These are phyloP conservation scores for Echinosophora koreensis DNA, from an alignment of 306 rosid species.

Conservation along the genomic window DNA sequence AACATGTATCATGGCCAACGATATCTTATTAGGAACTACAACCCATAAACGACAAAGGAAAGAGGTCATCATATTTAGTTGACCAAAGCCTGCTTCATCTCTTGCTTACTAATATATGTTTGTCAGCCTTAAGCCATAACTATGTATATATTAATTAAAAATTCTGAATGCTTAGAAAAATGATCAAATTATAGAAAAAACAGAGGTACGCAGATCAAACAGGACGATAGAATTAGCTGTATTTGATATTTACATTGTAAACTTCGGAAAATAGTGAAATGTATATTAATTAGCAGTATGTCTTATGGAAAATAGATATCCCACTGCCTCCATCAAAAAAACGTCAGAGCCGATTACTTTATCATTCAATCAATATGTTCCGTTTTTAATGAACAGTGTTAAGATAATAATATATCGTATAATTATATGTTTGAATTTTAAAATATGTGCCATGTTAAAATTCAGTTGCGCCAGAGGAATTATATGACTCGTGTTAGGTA, in stretches of 20 bases:
- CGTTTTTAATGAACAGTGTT: too few relatives aligned
- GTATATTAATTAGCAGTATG: not conserved
- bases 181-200: not conserved
- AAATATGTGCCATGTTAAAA: too few relatives aligned
- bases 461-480: too few relatives aligned
- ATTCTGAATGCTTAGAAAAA: not conserved
- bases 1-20: not conserved
- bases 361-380: too few relatives aligned
- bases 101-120: not conserved
- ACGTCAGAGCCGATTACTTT: not conserved
- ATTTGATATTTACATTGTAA: slow-evolving; percentile 36
- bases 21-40: not conserved
- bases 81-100: slow-evolving; percentile 36
- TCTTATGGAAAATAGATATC: not conserved
- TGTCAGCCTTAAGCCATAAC: slow-evolving; percentile 4
- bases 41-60: slow-evolving; percentile 6
- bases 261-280: not conserved
- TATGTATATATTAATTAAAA: not conserved
- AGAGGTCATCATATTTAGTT: slow-evolving; percentile 20
- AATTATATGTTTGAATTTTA: too few relatives aligned
- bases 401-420: too few relatives aligned
- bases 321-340: too few relatives aligned
- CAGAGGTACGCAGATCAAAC: not conserved
- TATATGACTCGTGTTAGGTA: too few relatives aligned
- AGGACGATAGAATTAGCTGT: slow-evolving; percentile 8